Percentiles rank a stretch among this genome's conserved stretches.
Conservation (phyloP, 805 yeast genomes). For the Pachysolen tannophilus region DNA sequence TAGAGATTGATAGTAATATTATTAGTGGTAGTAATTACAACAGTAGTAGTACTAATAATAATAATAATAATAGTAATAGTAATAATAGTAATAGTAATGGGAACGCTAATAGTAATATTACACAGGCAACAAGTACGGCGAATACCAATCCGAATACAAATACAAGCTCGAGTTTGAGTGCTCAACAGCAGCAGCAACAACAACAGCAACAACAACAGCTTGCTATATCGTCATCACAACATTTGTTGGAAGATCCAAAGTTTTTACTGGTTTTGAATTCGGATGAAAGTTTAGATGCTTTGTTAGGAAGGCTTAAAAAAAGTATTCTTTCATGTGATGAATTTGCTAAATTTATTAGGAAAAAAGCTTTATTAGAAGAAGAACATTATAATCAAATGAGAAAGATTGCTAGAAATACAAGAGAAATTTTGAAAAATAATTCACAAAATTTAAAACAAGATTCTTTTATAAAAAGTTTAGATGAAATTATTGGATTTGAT, state of each 20-base stretch:
- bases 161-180: too few relatives aligned
- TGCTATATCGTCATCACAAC: conserved; percentile 19
- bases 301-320: conserved; percentile 69
- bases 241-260: conserved; percentile 40
- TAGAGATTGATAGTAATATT: too few relatives aligned
- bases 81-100: too few relatives aligned
- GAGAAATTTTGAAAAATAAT: conserved; percentile 38
- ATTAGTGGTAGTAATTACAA: too few relatives aligned
- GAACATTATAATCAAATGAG: conserved; percentile 69
- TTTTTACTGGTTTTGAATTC: conserved; percentile 47
- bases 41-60: too few relatives aligned
- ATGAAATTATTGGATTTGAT: conserved; percentile 65
- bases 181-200: too few relatives aligned
- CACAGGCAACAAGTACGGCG: too few relatives aligned
- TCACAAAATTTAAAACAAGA: conserved; percentile 42
- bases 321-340: conserved; percentile 80
- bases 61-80: too few relatives aligned
- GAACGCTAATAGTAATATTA: too few relatives aligned
- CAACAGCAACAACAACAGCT: too few relatives aligned
- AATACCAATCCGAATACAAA: too few relatives aligned
- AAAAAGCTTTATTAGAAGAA: conserved; percentile 70
- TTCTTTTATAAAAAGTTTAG: conserved; percentile 59
- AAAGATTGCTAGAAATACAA: conserved; percentile 55
- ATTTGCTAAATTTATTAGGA: conserved; percentile 68
- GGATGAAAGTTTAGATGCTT: conserved; percentile 71